Evolutionary conservation across 1,139 yeast genomes (phyloP), one percentile per base, ranked within the genome.

Genomic region (Lodderomyces parapsilosis): DNA sequence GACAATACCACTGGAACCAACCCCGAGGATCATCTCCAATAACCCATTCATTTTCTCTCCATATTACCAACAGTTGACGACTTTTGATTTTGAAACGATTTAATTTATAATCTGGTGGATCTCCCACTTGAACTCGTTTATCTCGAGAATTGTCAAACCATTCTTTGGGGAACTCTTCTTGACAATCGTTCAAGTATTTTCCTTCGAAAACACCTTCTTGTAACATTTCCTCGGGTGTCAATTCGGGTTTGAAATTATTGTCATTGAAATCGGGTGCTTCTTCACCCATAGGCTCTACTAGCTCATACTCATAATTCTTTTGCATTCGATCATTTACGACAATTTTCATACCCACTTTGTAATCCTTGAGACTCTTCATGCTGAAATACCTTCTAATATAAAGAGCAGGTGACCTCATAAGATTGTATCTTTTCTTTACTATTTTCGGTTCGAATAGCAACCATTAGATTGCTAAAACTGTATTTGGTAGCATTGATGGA

Each of bases 1-100:
- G 36, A 34, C 42, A 40, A 15, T 40, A 40, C 42, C 42, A 40
- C 32, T 40, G 42, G 14, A 40, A 40, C 42, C 42, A 40, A 20
- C 42, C 42, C n/a, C 42, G 38, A 25, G 42, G 42, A 23, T 40
- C 42, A 30, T 40, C 33, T 11, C 42, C 42, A 35, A 40, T 35
- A 6, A 35, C 20, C 42, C 42, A 40, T 14, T 17, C 30, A 18
- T 40, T 40, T 14, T 40, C 39, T 13, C 31, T 18, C 42, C 42
- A 40, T 6, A 40, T 40, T 6, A 19, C 39, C 25, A 40, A 35
- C 2, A 23, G 13, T 22, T 40, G 42, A 10, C 42, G 20, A 25
- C 35, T 25, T 20, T 40, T 40, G 13, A 40, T 40, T 35, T 40
- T 35, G 25, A 40, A 40, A 22, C 42, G 38, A 23, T 40, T 40